phyloP scores from a whole-genome alignment of 2,329 filamentous ascomycete species.

The Colletotrichum spaethianum region DNA sequence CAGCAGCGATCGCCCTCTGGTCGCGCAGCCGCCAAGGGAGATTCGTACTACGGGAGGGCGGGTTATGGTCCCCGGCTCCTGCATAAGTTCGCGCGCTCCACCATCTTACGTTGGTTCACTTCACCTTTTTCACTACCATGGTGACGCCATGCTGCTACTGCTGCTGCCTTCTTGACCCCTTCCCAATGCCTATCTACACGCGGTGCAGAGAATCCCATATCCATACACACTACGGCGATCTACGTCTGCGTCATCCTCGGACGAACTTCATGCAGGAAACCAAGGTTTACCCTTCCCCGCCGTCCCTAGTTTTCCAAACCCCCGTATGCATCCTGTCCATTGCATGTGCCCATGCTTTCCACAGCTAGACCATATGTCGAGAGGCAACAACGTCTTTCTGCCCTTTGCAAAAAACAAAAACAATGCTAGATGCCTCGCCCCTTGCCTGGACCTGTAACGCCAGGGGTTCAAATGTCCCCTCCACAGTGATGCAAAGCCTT shows the following conservation, averaged over 20 bases:
- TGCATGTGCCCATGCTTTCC: not conserved
- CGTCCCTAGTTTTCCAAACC: slow-evolving; percentile 2
- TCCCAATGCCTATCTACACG: slow-evolving; percentile 5
- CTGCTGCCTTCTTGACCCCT: slow-evolving; percentile 13
- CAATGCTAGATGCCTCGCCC: slow-evolving; percentile 10
- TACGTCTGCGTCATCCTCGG: not conserved
- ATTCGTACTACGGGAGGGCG: slow-evolving; percentile 18
- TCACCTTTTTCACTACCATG: slow-evolving; percentile 1
- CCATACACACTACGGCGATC: slow-evolving; percentile 7
- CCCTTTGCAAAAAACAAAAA: not conserved
- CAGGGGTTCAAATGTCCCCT: slow-evolving; percentile 27
- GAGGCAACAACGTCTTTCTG: slow-evolving; percentile 13
- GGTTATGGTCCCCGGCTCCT: slow-evolving; percentile 29
- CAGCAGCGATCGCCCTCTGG: not conserved
- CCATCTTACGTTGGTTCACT: not conserved
- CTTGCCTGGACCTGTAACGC: slow-evolving; percentile 37
- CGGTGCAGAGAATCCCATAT: slow-evolving; percentile 8
- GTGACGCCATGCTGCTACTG: slow-evolving; percentile 5
- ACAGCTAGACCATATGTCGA: slow-evolving; percentile 28
- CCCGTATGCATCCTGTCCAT: slow-evolving; percentile 1
- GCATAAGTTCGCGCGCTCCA: slow-evolving; percentile 14
- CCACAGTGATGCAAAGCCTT: slow-evolving; percentile 28
- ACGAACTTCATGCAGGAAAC: not conserved
- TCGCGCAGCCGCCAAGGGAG: not conserved
- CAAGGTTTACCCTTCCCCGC: not conserved